Evolutionary conservation across 2,329 filamentous ascomycete species (phyloP).

Genomic region (Sphaerulina vaccinii): DNA sequence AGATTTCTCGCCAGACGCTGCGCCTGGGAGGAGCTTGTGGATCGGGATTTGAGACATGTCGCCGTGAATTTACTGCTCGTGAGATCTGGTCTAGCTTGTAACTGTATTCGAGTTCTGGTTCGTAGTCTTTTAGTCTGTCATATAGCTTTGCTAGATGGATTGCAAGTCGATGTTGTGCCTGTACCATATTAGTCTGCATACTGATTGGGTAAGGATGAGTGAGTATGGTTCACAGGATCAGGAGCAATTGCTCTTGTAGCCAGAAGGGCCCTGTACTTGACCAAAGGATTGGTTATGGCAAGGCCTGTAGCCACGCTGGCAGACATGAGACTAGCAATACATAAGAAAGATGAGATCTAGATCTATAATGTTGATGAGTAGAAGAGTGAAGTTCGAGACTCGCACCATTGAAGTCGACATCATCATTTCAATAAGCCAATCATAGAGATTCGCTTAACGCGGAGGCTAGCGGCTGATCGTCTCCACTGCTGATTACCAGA

Average conservation of each 20-base stretch:
- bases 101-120: slow-evolving; percentile 68
- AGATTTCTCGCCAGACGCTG: slow-evolving; percentile 51
- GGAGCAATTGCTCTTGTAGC: slow-evolving; percentile 65
- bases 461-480: no score
- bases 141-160: slow-evolving; percentile 77
- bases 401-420: no score
- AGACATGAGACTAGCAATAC: slow-evolving; percentile 23
- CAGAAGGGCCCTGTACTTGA: slow-evolving; percentile 71
- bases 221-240: slow-evolving; percentile 52
- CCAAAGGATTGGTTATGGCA: slow-evolving; percentile 64
- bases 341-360: neutral
- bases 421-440: no score
- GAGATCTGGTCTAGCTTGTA: slow-evolving; percentile 63
- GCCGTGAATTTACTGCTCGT: slow-evolving; percentile 38
- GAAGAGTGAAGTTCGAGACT: neutral
- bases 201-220: slow-evolving; percentile 22
- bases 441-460: no score
- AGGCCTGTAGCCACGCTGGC: slow-evolving; percentile 37
- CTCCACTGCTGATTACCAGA: no score
- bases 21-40: slow-evolving; percentile 17
- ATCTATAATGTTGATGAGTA: neutral
- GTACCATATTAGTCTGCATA: neutral
- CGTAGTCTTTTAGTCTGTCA: slow-evolving; percentile 72
- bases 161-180: slow-evolving; percentile 47
- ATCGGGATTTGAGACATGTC: slow-evolving; percentile 25